These are phyloP conservation scores for Hsuehochloa calcarea DNA, from an alignment of 176 grass and related monocot genomes.

Conservation along the genomic window DNA sequence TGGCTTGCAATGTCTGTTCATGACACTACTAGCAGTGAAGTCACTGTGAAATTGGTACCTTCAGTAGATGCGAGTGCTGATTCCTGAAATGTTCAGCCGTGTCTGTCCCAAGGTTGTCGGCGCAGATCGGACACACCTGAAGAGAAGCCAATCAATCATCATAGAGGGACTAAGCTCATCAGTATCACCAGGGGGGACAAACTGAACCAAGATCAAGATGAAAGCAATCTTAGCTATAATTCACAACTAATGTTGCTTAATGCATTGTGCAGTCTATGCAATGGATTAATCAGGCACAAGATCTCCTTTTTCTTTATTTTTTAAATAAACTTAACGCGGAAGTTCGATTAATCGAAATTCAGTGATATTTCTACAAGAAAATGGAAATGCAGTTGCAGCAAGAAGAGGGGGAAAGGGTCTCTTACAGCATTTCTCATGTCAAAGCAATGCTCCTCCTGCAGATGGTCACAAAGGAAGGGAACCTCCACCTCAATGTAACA, in stretches of 20 bases:
- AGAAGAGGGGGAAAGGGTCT: neutral
- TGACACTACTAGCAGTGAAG: neutral
- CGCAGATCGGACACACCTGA: constrained; percentile 71
- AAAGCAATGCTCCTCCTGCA: constrained; percentile 73
- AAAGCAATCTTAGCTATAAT: neutral
- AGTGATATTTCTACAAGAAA: neutral
- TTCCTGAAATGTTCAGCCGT: constrained; percentile 49
- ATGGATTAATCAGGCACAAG: neutral
- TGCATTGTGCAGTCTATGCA: neutral
- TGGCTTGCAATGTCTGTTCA: neutral
- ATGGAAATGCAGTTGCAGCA: constrained; percentile 3
- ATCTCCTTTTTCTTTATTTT: neutral
- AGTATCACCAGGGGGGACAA: neutral
- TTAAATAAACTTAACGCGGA: neutral
- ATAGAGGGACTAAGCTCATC: neutral
- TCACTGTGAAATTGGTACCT: constrained; percentile 29
- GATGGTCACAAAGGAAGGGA: constrained; percentile 50
- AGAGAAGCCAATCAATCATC: constrained; percentile 7
- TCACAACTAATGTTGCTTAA: neutral
- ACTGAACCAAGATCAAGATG: neutral
- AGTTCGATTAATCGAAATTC: neutral
- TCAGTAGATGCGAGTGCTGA: constrained; percentile 43
- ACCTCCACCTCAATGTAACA: constrained; percentile 62
- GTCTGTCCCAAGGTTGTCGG: constrained; percentile 48
- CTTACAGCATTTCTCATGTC: constrained; percentile 56